Conservation (phyloP, 208 protist genomes). For the Leishmania amazonensis region DNA sequence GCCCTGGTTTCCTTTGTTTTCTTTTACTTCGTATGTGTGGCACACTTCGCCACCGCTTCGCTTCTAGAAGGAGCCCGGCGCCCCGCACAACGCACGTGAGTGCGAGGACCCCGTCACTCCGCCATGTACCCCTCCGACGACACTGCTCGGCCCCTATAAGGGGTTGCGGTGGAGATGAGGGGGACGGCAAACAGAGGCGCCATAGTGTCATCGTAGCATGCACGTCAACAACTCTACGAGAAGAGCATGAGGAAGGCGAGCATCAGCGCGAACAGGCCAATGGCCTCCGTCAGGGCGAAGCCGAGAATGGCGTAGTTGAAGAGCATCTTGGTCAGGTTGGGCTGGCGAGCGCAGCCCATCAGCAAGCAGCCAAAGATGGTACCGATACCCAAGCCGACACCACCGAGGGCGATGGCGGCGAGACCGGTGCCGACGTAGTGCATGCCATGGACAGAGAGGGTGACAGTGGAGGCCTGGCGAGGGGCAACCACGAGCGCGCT, state of each 20-base stretch:
- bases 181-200: constrained; percentile 5
- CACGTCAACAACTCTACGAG: constrained; percentile 60
- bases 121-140: not conserved
- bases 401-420: constrained; percentile 88
- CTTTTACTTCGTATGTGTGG: not conserved
- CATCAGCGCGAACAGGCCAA: constrained; percentile 92
- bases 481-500: constrained; percentile 48
- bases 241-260: constrained; percentile 94
- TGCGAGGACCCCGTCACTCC: not conserved
- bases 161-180: not conserved
- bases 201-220: not conserved
- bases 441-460: constrained; percentile 89
- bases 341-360: constrained; percentile 88
- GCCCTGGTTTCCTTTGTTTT: not conserved
- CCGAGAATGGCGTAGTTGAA: constrained; percentile 95
- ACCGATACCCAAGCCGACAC: constrained; percentile 91
- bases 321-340: constrained; percentile 91
- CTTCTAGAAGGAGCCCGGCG: not conserved
- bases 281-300: constrained; percentile 92
- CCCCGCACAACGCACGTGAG: not conserved
- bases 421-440: constrained; percentile 93
- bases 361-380: constrained; percentile 89
- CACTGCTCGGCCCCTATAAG: not conserved
- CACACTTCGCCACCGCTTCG: not conserved
- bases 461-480: constrained; percentile 83